These are phyloP conservation scores for Talaromyces sp. DNA, from an alignment of 2,329 filamentous ascomycete genomes.

Conservation along the genomic window DNA sequence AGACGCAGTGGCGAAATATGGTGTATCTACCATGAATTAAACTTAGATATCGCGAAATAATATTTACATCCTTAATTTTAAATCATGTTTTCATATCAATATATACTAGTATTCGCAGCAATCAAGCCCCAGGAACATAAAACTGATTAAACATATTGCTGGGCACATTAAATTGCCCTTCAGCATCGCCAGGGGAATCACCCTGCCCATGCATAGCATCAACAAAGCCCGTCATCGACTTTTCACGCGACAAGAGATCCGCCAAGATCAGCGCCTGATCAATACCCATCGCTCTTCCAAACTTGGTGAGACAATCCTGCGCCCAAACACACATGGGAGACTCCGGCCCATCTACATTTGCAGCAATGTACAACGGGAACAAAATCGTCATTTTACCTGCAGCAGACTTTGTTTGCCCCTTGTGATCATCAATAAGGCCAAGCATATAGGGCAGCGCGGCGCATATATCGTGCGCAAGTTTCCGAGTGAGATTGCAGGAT, in stretches of 20 bases:
- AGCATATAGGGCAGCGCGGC: conserved; percentile 34
- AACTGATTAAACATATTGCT: not conserved
- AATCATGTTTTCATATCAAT: not conserved
- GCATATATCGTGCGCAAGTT: conserved; percentile 33
- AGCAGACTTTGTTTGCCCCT: conserved; percentile 18
- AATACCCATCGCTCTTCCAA: conserved; percentile 33
- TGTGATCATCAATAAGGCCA: conserved; percentile 18
- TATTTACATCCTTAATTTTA: not conserved
- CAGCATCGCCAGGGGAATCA: not conserved
- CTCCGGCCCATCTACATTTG: conserved; percentile 23
- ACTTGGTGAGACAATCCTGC: conserved; percentile 23
- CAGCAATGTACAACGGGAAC: conserved; percentile 36
- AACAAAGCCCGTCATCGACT: not conserved
- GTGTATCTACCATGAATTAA: not conserved
- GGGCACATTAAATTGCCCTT: not conserved
- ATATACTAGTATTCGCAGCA: not conserved
- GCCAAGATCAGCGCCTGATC: conserved; percentile 34
- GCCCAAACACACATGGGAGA: conserved; percentile 29
- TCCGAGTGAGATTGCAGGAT: conserved; percentile 22
- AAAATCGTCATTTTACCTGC: conserved; percentile 32
- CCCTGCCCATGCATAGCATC: not conserved
- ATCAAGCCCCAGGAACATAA: not conserved
- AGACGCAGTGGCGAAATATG: not conserved
- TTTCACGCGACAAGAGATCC: conserved; percentile 23
- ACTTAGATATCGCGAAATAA: not conserved